Percentiles rank a stretch among this genome's conserved stretches.
Conservation (phyloP, 2,329 filamentous ascomycete genomes). For the Clonostachys byssicola region DNA sequence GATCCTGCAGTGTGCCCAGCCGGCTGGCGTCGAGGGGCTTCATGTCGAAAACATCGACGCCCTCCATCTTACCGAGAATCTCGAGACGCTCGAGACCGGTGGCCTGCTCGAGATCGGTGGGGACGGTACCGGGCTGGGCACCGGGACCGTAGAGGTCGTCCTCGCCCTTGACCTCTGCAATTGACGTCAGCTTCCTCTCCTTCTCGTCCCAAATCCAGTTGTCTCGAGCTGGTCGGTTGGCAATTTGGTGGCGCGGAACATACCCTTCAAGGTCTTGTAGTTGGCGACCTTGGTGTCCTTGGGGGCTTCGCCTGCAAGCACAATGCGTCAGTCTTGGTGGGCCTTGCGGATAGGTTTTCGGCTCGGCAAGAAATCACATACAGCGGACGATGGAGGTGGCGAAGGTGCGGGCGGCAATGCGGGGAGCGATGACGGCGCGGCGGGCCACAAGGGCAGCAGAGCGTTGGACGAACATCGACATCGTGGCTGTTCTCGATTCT, state of each 20-base stretch:
- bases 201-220: neutral
- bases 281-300: conserved; percentile 33
- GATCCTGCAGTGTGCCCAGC: conserved; percentile 85
- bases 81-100: conserved; percentile 98
- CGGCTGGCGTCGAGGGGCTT: conserved; percentile 88
- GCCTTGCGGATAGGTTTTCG: neutral
- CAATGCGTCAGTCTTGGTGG: neutral
- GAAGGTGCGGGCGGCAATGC: conserved; percentile 52
- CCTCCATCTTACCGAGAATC: conserved; percentile 99
- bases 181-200: conserved; percentile 9
- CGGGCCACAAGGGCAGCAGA: conserved; percentile 57
- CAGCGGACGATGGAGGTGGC: conserved; percentile 56
- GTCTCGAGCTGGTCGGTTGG: neutral
- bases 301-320: conserved; percentile 27
- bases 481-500: conserved; percentile 3
- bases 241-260: conserved; percentile 8
- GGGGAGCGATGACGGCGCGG: conserved; percentile 47
- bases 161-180: conserved; percentile 73
- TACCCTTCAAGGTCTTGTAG: conserved; percentile 45
- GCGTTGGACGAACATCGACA: conserved; percentile 60
- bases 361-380: conserved; percentile 28
- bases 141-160: conserved; percentile 85
- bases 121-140: conserved; percentile 76
- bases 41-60: conserved; percentile 98
- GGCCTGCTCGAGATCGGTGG: conserved; percentile 91